Percentiles rank a stretch among this genome's conserved stretches.
phyloP scores from a whole-genome alignment of 805 yeast genomes.

The Candida boidinii region DNA sequence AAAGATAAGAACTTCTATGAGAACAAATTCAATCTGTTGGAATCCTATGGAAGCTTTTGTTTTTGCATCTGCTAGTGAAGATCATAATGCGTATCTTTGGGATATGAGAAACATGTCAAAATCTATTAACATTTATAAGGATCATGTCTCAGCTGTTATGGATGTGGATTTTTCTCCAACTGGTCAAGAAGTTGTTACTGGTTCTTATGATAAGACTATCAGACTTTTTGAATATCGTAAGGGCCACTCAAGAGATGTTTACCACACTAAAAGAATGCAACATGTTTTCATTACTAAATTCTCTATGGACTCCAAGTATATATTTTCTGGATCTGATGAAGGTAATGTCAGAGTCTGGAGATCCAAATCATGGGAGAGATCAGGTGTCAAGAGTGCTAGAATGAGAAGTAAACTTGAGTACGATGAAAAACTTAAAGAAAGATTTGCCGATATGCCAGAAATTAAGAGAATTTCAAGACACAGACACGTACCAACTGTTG shows the following conservation, averaged over 20 bases:
- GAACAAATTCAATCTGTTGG: slow-evolving; percentile 87
- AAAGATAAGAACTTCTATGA: slow-evolving; percentile 72
- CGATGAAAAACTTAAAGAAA: slow-evolving; percentile 83
- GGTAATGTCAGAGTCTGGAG: slow-evolving; percentile 95
- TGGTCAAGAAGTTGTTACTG: slow-evolving; percentile 92
- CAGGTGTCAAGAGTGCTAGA: slow-evolving; percentile 71
- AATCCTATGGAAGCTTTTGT: slow-evolving; percentile 96
- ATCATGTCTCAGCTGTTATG: slow-evolving; percentile 93
- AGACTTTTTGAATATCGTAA: slow-evolving; percentile 60
- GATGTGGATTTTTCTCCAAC: slow-evolving; percentile 95
- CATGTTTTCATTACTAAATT: slow-evolving; percentile 76
- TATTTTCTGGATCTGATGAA: slow-evolving; percentile 90
- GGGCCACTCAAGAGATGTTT: slow-evolving; percentile 92
- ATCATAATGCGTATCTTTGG: slow-evolving; percentile 89
- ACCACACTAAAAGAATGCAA: slow-evolving; percentile 98
- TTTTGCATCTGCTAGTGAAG: slow-evolving; percentile 89
- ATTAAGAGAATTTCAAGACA: slow-evolving; percentile 83
- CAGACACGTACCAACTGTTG: slow-evolving; percentile 80
- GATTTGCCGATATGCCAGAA: slow-evolving; percentile 95
- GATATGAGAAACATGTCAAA: slow-evolving; percentile 90
- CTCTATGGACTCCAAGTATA: slow-evolving; percentile 83
- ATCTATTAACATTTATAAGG: slow-evolving; percentile 81
- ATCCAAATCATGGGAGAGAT: slow-evolving; percentile 74
- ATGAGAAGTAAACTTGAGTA: slow-evolving; percentile 82
- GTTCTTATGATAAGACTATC: slow-evolving; percentile 89